Evolutionary conservation across 352 stramenopile species (phyloP), one percentile per base, ranked within the genome.

Genomic region (Thraustochytrium sp.): DNA sequence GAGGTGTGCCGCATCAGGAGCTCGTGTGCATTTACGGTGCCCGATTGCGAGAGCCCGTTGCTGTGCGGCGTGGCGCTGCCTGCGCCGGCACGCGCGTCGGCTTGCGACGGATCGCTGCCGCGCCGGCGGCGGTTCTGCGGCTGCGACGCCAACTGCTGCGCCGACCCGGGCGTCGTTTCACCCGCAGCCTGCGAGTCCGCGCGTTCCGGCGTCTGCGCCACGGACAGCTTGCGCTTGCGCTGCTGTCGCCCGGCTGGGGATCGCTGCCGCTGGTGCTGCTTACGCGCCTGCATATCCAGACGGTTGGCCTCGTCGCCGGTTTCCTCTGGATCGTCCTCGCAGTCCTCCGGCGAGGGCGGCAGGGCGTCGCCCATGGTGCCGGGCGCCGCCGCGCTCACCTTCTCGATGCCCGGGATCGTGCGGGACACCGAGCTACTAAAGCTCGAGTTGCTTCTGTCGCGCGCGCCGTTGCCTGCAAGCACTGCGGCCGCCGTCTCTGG

Each of bases 321-420:
- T 3, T 44, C 3, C 23, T 59, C 16, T 4, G n/a, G 51, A 1
- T 31, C 16, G 4, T 59, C 51, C 8, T 13, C 51, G 11, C 31
- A 26, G 11, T 72, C 59, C 18, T 72, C 59, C 13, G 59, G 59
- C 18, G 59, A 72, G 29, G 59, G 36, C 23, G 59, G 59, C 9
- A 49, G 59, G 16, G 26, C 59, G 26, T n/a, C 51, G 51, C 16
- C n/a, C 31, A 29, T 16, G 23, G 36, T 16, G 11, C 68, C 53
- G 0, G 48, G 68, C 26, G 34, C 16, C 0, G 31, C 46, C 8
- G 53, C 63, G 29, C 5, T 16, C 36, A 80, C 68, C 48, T 51
- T 61, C 37, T 80, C 68, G 37, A 80, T 61, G 34, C 68, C 68
- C 5, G 42, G 68, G 23, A 80, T 72, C 29, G 68, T 80, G 1